Evolutionary conservation across 352 stramenopile species (phyloP), one percentile per base, ranked within the genome.

Genomic region (Globisporangium emineosum): DNA sequence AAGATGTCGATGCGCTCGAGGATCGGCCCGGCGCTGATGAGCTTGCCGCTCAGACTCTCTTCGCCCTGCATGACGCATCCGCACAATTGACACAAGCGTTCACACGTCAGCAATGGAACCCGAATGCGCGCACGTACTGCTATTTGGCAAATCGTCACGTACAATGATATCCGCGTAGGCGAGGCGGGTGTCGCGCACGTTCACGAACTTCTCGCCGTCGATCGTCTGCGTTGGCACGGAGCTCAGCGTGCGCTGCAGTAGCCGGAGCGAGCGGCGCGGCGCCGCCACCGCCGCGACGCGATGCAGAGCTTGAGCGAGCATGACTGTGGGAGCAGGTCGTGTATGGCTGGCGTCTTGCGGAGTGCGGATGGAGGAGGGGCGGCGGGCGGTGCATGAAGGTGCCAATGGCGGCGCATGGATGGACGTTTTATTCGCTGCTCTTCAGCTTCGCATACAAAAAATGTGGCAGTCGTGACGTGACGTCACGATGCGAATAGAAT

Each of bases 161-260:
- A 88, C 78, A 58, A 88, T 83, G 55, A 88, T 88, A 66, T 88
- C 78, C 47, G 78, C 78, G 62, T 80, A 87, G 23, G 76, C 77
- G 30, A 85, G 42, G 13, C 78, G 78, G 5, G 76, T 88, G 64
- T 86, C 77, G 27, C 75, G 74, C 29, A 78, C 69, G 33, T 81
- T 83, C 57, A 85, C 68, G 57, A 72, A 69, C 43, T 62, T 66
- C 57, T 77, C 37, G 47, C 72, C 70, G 57, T 66, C 73, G 55
- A 72, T 58, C 5, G 60, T 69, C 27, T 72, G 60, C 53, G 73
- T 71, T 27, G 54, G 67, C 30, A 78, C 68, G n/a, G 73, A 66
- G 42, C 70, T 76, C 23, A 70, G 59, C 49, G 53, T 27, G 52
- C 37, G 33, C 40, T 47, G 40, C 40, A 33, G 40, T 17, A 33